Evolutionary conservation across 164 flowering plant species (phyloP), one percentile per base, ranked within the genome.

Genomic region (Euptelea pleiosperma): DNA sequence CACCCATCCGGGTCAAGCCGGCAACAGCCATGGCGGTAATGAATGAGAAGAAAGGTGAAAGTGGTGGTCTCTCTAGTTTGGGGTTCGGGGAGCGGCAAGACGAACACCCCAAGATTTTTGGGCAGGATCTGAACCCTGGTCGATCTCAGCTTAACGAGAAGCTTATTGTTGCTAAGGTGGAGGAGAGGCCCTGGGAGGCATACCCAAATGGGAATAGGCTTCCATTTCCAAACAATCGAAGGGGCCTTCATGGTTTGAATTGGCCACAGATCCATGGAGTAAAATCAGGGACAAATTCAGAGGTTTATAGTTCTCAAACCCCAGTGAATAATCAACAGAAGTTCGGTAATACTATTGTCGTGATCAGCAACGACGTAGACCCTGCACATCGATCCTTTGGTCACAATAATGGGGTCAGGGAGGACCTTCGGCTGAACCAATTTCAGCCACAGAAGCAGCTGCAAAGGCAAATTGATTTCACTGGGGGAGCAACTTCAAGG

Each of bases 401-500:
- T 50, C 65, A 59, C 24, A 21, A 19, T 51, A 67, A 79, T 71
- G 85, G 85, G 18, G 63, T 22, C 8, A 67, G 77, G 54, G 83
- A 76, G 28, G 87, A 79, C 2, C 74, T 57, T 54, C 73, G 71
- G 44, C 41, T 68, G 22, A 79, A 53, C 58, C 71, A 72, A 33
- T 70, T 63, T 48, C 89, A 75, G 58, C 60, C 71, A 6, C 90
- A 81, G 62, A 84, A 81, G 76, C 81, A 77, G 47, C 67, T 55
- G 19, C 83, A 58, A 47, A 82, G 75, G 79, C 91, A 90, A 53
- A 81, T 90, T 59, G 89, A 93, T 70, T 88, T 90, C 45, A 34
- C 86, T 0, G 87, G 80, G 42, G 65, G 65, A 41, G 82, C 79
- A 2, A 66, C 81, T 3, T 74, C 91, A 30, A 73, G 80, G 69